Conservation (phyloP, 768 basidiomycete genomes). For the Suillus discolor region DNA sequence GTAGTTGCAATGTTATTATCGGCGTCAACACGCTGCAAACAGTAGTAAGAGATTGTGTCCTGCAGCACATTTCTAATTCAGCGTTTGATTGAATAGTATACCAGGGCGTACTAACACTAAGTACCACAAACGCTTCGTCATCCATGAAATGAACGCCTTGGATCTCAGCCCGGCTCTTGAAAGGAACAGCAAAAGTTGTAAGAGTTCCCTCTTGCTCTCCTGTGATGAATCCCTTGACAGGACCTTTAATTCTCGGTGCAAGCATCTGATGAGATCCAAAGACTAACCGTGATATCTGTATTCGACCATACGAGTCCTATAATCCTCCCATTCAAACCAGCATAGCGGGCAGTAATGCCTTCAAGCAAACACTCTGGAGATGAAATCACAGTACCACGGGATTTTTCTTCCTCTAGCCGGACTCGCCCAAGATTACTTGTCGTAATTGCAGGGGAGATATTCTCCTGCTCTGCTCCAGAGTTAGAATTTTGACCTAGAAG, state of each 20-base stretch:
- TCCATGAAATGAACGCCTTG: slow-evolving; percentile 25
- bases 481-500: slow-evolving; percentile 20
- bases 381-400: slow-evolving; percentile 19
- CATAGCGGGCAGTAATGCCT: slow-evolving; percentile 25
- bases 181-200: slow-evolving; percentile 18
- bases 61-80: not conserved
- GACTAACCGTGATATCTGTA: slow-evolving; percentile 30
- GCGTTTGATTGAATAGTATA: not conserved
- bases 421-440: slow-evolving; percentile 22
- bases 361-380: slow-evolving; percentile 13
- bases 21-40: not conserved
- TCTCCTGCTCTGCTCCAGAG: slow-evolving; percentile 25
- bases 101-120: slow-evolving; percentile 24
- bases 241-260: not conserved
- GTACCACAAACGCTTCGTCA: slow-evolving; percentile 22
- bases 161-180: slow-evolving; percentile 24
- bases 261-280: not conserved
- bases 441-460: slow-evolving; percentile 22
- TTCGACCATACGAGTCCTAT: slow-evolving; percentile 53
- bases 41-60: not conserved
- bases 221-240: slow-evolving; percentile 24
- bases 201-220: slow-evolving; percentile 9
- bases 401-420: slow-evolving; percentile 26
- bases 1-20: not conserved
- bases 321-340: slow-evolving; percentile 28